Evolutionary conservation across 345 rosid species (phyloP), one percentile per base, ranked within the genome.

Genomic region (Leavenworthia alabamica): DNA sequence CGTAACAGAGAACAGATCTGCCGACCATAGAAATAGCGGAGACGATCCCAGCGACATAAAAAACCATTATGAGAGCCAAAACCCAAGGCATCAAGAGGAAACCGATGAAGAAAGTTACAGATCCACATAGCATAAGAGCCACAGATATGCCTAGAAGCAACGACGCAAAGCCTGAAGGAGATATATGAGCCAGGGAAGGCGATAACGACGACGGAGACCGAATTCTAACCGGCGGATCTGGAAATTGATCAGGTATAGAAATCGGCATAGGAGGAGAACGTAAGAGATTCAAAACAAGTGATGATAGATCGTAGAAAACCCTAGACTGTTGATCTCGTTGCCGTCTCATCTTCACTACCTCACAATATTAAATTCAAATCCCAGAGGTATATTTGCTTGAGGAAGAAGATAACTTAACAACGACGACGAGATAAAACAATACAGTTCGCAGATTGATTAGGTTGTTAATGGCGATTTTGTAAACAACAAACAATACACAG

Each of bases 21-120:
- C 88, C 88, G 12, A 83, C 51, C 77, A 85, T 57, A 23, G 97
- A 87, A 58, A 93, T 66, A 6, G 82, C 55, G 3, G 99, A 81
- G 10, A 93, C 84, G 48, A 87, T 55, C 26, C 96, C 99, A 2
- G 80, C 99, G 37, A 89, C 85, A 42, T 87, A 89, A 29, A 89
- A 75, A 53, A 84, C 64, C 86, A 85, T 66, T 4, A 87, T 64
- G 57, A 93, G 77, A 59, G 90, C 92, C 1, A 93, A 33, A 43
- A 89, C 85, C 97, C 97, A 93, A 1, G 99, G 99, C 94, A 93
- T 81, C 85, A 93, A 51, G 65, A 93, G 73, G 53, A 93, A 85
- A 0, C 99, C 99, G 14, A 93, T 81, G 56, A 93, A 89, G 78
- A 93, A 89, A 43, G 99, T 87, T 45, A 93, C 81, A 37, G 95